Evolutionary conservation across 257 asterid genomes (phyloP), one percentile per base, ranked within the genome.

Genomic region (Plantago elongata): DNA sequence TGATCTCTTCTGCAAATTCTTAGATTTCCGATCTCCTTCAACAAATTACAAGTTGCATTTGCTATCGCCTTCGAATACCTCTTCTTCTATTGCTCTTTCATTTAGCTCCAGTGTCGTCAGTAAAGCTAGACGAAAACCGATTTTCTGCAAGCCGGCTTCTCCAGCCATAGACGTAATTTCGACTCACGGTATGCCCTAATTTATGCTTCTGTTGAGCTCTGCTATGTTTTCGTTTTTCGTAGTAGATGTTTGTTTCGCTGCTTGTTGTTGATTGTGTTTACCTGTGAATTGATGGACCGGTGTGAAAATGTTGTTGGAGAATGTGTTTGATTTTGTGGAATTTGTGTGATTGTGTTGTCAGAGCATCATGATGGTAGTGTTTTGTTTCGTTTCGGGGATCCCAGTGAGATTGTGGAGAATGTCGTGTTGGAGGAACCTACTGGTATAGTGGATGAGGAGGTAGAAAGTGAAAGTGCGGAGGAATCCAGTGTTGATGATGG

Each of bases 361-460:
- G 98, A 88, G 77, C 81, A 75, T 74, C 63, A 81, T 29, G 98
- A 92, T 74, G 97, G 95, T 11, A 88, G 93, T 72, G 1, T 86
- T 11, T 40, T 83, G 75, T 92, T 88, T 78, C 81, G 86, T 76
- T 92, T 92, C 73, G 95, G 93, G 72, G 85, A 88, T 52, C 87
- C 85, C 2, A 72, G 68, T 43, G 81, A 84, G 69, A 62, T 74
- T 55, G 70, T 57, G 8, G 71, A 79, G 70, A 75, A 73, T 68
- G 78, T 64, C 40, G 69, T 60, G 54, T 17, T 50, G 57, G 79
- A 71, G 79, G 78, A 83, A 42, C 11, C 88, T 47, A 29, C 60
- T 22, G 48, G 46, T 18, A 70, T 49, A 45, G 12, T 5, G 9
- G 42, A 18, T 49, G 76, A 75, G 65, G 81, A 72, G 34, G 67